A percentile compares a stretch with the other conserved stretches of the same genome.
Evolutionary conservation across 164 flowering plant genomes (phyloP).

Genomic region (Chloranthus sessilifolius): DNA sequence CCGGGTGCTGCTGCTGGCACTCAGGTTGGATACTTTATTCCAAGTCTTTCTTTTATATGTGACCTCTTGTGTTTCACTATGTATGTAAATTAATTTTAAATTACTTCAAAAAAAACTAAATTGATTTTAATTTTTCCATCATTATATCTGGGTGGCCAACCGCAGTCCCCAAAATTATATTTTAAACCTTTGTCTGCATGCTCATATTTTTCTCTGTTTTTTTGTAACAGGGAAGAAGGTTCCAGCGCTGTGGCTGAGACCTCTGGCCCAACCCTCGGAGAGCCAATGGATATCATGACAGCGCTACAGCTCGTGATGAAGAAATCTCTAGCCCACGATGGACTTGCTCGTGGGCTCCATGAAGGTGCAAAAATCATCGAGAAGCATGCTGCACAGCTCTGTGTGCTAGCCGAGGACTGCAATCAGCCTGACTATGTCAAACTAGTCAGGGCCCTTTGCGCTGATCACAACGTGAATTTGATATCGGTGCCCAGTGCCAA

Average conservation of each 20-base stretch:
- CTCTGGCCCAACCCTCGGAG: constrained; percentile 41
- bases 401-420: constrained; percentile 82
- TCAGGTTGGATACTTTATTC: too few species aligned
- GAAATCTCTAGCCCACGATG: constrained; percentile 74
- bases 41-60: too few species aligned
- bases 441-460: constrained; percentile 71
- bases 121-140: too few species aligned
- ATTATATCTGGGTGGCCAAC: too few species aligned
- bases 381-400: constrained; percentile 74
- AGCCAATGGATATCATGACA: constrained; percentile 60
- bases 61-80: too few species aligned
- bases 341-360: constrained; percentile 67
- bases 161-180: too few species aligned
- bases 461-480: constrained; percentile 62
- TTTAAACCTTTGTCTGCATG: too few species aligned
- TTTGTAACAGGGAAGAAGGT: constrained; percentile 45
- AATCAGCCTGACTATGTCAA: constrained; percentile 75
- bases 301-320: constrained; percentile 60
- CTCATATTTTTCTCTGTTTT: too few species aligned
- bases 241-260: constrained; percentile 26
- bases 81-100: too few species aligned
- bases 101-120: too few species aligned
- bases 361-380: constrained; percentile 78
- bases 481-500: constrained; percentile 72
- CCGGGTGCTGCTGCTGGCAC: too few species aligned